phyloP scores from a whole-genome alignment of 257 asterid genomes.

The Solanum chaucha region DNA sequence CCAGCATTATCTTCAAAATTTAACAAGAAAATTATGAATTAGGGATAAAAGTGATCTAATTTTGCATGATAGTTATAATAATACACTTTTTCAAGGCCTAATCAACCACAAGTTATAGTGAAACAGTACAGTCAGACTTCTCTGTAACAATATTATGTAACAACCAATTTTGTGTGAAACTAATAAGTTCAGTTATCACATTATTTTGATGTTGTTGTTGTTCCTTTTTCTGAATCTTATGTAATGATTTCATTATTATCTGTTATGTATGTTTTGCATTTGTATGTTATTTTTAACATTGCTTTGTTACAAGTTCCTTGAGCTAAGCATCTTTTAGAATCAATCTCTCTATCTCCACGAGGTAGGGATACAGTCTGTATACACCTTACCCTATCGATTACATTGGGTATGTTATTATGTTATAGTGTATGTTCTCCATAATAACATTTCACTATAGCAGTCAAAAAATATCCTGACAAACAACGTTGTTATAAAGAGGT shows the following conservation, averaged over 20 bases:
- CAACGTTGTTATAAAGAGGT: neutral
- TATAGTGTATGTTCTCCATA: neutral
- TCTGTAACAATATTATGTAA: neutral
- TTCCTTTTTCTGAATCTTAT: neutral
- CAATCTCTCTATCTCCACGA: neutral
- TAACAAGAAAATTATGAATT: no score
- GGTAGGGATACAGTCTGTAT: neutral
- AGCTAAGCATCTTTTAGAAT: neutral
- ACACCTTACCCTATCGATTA: neutral
- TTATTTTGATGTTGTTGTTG: neutral
- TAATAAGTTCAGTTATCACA: no score
- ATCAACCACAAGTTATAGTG: neutral
- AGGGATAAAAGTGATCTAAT: neutral
- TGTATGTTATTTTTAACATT: neutral
- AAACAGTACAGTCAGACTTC: neutral
- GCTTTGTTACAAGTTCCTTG: neutral
- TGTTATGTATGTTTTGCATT: neutral
- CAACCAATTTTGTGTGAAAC: neutral
- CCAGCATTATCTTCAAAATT: constrained; percentile 38
- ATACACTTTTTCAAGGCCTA: neutral
- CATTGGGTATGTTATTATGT: neutral
- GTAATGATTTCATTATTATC: neutral
- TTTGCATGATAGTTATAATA: neutral
- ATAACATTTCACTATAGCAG: neutral
- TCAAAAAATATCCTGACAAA: neutral